Evolutionary conservation across 345 rosid species (phyloP), one percentile per base, ranked within the genome.

Genomic region (Cardamine occulta): DNA sequence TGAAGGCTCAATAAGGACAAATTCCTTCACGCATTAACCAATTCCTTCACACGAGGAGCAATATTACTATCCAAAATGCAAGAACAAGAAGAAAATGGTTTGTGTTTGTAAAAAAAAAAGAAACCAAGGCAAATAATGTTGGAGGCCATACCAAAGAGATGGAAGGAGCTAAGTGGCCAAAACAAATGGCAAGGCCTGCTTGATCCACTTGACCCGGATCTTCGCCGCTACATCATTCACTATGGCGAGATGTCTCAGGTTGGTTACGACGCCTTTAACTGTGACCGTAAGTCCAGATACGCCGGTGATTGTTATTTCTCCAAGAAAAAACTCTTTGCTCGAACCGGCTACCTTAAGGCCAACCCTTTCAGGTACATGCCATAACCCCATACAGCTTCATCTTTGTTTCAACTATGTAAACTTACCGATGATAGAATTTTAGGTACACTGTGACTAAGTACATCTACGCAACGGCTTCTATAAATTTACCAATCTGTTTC

Each of bases 151-250:
- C 82, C 89, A 8, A 83, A 75, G 80, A 80, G 76, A 81, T 91
- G 97, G 98, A 80, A 75, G 66, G 51, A 48, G 14, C 80, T 91
- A n/a, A 89, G 93, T 19, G 97, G 97, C 9, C 58, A 66, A 70
- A 65, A 80, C 19, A 59, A 80, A 24, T 93, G 97, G 97, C 76
- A 77, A 32, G 74, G 78, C 60, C 76, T 89, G 12, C 67, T 89
- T 58, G 86, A 88, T 52, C 98, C 98, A 44, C 86, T 91, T 2
- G 87, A 93, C 76, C 34, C 75, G 1, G 93, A 87, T 79, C 93
- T 93, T 70, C 92, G 97, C 1, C 81, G 81, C 8, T 85, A 82
- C 67, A 63, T 91, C n/a, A 78, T 91, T 62, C 97, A 88, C 77
- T 91, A 89, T 18, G 98, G 91, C 6, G 82, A 83, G 44, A 74